phyloP scores from a whole-genome alignment of 192 early-diverging fungal species.

The Gigaspora rosea region DNA sequence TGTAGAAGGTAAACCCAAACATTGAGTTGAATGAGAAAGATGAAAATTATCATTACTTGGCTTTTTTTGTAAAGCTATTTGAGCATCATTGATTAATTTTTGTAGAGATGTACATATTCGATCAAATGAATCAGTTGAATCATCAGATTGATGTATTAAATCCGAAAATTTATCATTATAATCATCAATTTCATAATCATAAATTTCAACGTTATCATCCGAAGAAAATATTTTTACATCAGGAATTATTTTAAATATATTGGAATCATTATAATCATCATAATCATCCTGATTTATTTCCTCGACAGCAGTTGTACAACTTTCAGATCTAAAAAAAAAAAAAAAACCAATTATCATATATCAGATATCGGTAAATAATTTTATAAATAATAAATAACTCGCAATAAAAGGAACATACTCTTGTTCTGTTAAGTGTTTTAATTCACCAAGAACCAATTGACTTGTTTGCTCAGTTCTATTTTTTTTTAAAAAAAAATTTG shows the following conservation, averaged over 20 bases:
- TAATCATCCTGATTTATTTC: not conserved
- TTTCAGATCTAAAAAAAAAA: not conserved
- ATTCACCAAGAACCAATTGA: not conserved
- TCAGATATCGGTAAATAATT: too few species aligned
- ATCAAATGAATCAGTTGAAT: not conserved
- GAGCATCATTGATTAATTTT: slow-evolving; percentile 1
- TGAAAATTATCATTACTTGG: not conserved
- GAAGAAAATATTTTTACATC: not conserved
- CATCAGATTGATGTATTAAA: not conserved
- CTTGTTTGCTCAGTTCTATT: slow-evolving; percentile 15
- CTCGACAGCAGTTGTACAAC: slow-evolving; percentile 6
- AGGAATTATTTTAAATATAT: too few species aligned
- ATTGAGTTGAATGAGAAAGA: not conserved
- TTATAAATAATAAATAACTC: too few species aligned
- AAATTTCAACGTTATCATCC: not conserved
- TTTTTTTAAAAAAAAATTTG: not conserved
- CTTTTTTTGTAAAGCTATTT: slow-evolving; percentile 11
- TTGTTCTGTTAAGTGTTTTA: not conserved
- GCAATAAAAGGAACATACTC: not conserved
- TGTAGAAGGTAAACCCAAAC: not conserved
- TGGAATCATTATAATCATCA: not conserved
- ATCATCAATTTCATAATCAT: too few species aligned
- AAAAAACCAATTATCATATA: too few species aligned
- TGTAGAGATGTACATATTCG: slow-evolving; percentile 12
- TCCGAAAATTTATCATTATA: not conserved